Base-by-base conservation (phyloP, 2,329 filamentous ascomycete genomes). In the Colletotrichum horii region DNA sequence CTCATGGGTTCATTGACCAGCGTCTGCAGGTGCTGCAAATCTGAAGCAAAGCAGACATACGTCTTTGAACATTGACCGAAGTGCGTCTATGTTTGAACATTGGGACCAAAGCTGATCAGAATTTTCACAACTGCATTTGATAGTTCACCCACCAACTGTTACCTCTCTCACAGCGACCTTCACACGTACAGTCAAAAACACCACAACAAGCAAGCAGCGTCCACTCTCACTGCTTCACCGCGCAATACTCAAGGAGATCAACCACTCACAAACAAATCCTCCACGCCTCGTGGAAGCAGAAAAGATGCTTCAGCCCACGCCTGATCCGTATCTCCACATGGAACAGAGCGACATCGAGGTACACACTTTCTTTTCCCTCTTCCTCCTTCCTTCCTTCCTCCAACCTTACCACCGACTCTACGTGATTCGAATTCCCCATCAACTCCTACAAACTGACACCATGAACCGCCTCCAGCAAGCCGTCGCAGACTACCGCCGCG, bases 11-110 rank as follows among this genome's bases (percentile, higher is more conserved):
- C 6, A 22, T 22, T 22, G 1, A 22, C n/a, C 6, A 52, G 11
- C 24, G 4, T 12, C 11, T 52, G 11, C 4, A 14, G 14, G n/a
- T 14, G 6, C 43, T 24, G 5, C 6, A 14, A 22, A 7, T 14
- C 4, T 15, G n/a, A 52, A 52, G 11, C 6, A 52, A 52, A 22
- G 43, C 2, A 22, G 1, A 22, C 12, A 3, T 7, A 22, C 2
- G 1, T 22, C 11, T 52, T 52, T 8, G 24, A 22, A 11, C n/a
- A 11, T 14, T 3, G 1, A 22, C 2, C 43, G 0, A 4, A 14
- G 43, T 2, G 11, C n/a, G n/a, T 52, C 43, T 14, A 0, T 52
- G 3, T 8, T 52, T 52, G n/a, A 52, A 52, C 2, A 14, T 3
- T 52, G 43, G 3, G 19, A 22, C 19, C 1, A 4, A 22, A 2